Evolutionary conservation across 129 eudicot genomes (phyloP), one percentile per base, ranked within the genome.

Genomic region (Saussurea involucrata): DNA sequence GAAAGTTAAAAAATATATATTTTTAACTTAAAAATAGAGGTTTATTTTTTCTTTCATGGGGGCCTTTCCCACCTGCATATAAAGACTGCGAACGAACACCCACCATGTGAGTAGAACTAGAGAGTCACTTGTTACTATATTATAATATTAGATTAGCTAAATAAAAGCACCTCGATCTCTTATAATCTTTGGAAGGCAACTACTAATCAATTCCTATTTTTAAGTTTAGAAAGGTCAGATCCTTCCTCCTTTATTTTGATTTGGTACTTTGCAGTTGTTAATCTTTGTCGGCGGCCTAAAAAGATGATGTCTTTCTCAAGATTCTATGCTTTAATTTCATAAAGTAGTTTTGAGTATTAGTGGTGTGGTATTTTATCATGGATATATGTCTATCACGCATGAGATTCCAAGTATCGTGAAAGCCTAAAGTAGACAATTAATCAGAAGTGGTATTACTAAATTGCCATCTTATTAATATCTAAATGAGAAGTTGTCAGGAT

Each of bases 331-430:
- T 10, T 37, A 69, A 69, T 21, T 37, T 68, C 17, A 17, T 53
- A n/a, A 53, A 9, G 22, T 53, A 5, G 61, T 53, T 53, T 53
- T 37, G 44, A 37, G 53, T 42, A 44, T 22, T 18, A 68, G 73
- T 68, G 31, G 73, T 68, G 27, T 34, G 34, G 20, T 33, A 27
- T 29, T 66, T 21, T 31, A 11, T 65, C 18, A 27, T 27, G 18
- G 69, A 15, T 65, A 65, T 28, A 24, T 65, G 69, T n/a, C 9
- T 65, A 28, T 24, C 69, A 65, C 69, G 69, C 69, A 65, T 65
- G 69, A 65, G 69, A 67, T 29, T 67, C 72, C 9, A 67, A 33
- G 72, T 67, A 67, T 31, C 25, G 72, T 67, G 73, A 69, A 69
- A 69, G 73, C 32, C 9, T 21, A 69, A 36, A 69, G 74, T 40